Evolutionary conservation across 2,329 filamentous ascomycete species (phyloP).

Genomic region (Aureobasidium sp.): DNA sequence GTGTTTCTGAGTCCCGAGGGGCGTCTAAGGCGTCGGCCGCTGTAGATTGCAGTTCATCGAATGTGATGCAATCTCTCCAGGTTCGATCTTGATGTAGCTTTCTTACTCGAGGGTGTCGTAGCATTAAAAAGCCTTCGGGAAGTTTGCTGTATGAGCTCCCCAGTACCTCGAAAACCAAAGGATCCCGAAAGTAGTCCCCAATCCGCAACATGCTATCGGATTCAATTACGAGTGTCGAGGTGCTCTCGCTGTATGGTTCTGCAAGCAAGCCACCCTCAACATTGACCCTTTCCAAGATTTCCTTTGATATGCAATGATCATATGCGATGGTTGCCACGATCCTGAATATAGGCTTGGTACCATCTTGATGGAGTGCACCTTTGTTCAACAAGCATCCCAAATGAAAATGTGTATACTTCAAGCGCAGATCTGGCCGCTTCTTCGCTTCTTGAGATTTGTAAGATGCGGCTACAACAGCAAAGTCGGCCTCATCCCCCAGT

Average conservation of each 20-base stretch:
- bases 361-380: conserved; percentile 46
- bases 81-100: conserved; percentile 73
- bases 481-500: conserved; percentile 76
- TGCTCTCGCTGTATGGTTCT: conserved; percentile 22
- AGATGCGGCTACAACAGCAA: conserved; percentile 68
- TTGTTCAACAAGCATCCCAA: conserved; percentile 70
- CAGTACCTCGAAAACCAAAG: conserved; percentile 71
- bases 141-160: conserved; percentile 74
- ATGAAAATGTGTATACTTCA: conserved; percentile 71
- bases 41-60: conserved; percentile 61
- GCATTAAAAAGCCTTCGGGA: conserved; percentile 62
- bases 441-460: conserved; percentile 58
- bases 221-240: conserved; percentile 21
- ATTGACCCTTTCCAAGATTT: conserved; percentile 39
- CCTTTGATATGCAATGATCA: conserved; percentile 39
- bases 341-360: conserved; percentile 53
- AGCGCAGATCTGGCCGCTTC: conserved; percentile 34
- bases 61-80: conserved; percentile 60
- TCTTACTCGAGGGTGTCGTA: conserved; percentile 67
- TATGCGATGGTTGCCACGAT: conserved; percentile 52
- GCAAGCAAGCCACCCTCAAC: conserved; percentile 33
- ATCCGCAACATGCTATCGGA: conserved; percentile 23
- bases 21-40: conserved; percentile 51
- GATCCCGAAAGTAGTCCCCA: conserved; percentile 56
- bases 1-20: conserved; percentile 47